Evolutionary conservation across 140 eudicot genomes (phyloP).

Genomic region (Anethum foeniculum): DNA sequence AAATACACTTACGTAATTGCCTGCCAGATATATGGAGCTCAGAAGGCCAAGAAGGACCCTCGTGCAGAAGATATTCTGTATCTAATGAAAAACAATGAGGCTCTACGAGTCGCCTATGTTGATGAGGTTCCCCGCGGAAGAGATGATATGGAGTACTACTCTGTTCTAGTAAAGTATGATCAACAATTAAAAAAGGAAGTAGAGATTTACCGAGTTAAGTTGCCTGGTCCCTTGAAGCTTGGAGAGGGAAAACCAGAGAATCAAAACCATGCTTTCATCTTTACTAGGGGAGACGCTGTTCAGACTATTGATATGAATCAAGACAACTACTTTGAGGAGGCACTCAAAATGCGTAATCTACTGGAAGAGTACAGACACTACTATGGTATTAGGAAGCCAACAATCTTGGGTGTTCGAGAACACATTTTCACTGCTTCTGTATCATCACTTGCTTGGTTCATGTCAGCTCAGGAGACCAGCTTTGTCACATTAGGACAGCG

Average conservation of each 20-base stretch:
- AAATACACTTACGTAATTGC: conserved; percentile 8
- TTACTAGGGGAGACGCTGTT: conserved; percentile 12
- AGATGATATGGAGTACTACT: conserved; percentile 13
- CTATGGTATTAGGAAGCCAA: conserved; percentile 83
- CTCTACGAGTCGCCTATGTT: conserved; percentile 11
- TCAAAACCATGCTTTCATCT: conserved; percentile 59
- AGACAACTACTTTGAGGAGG: conserved; percentile 90
- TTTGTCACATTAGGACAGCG: conserved; percentile 97
- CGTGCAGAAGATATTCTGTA: conserved; percentile 22
- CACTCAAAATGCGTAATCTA: conserved; percentile 82
- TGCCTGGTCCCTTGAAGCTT: conserved; percentile 93
- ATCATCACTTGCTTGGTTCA: conserved; percentile 94
- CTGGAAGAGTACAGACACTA: conserved; percentile 61
- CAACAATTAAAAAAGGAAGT: conserved; percentile 63
- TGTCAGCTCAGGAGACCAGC: conserved; percentile 96
- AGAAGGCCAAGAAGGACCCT: conserved; percentile 53
- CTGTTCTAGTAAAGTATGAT: conserved; percentile 30
- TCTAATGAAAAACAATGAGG: conserved; percentile 23
- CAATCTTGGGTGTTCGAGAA: conserved; percentile 83
- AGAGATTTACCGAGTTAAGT: conserved; percentile 76
- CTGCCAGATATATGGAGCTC: conserved; percentile 10
- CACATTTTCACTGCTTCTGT: conserved; percentile 91
- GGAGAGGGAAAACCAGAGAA: conserved; percentile 98
- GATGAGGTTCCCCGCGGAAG: conserved; percentile 7
- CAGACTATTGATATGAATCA: conserved; percentile 86